A percentile compares a stretch with the other conserved stretches of the same genome.
Conservation (phyloP, 2,329 filamentous ascomycete genomes). For the Lecanicillium sp. region DNA sequence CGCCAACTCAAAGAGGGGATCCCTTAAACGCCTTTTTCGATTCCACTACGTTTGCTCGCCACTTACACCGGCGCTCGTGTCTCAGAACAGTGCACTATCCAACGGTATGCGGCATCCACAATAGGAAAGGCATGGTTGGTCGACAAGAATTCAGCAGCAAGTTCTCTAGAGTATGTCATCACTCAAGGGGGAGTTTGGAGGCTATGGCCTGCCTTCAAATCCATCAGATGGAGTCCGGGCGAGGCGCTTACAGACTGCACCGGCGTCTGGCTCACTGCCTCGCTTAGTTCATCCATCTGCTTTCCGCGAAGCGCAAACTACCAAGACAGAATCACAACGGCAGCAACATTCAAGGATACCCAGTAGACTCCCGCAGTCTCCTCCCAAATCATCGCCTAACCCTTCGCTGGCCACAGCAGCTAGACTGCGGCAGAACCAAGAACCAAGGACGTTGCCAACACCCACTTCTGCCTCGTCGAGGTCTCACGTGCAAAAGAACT, state of each 20-base stretch:
- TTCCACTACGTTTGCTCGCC: too few relatives aligned
- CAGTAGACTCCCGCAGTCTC: background rate
- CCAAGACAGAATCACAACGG: constrained; percentile 1
- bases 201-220: constrained; percentile 7
- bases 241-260: background rate
- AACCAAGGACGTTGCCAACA: constrained; percentile 35
- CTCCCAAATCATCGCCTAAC: background rate
- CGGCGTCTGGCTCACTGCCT: background rate
- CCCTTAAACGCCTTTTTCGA: too few relatives aligned
- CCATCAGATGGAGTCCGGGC: constrained; percentile 7
- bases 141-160: background rate
- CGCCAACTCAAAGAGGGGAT: too few relatives aligned
- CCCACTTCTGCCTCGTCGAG: constrained; percentile 24
- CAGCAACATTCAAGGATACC: constrained; percentile 5
- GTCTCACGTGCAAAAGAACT: constrained; percentile 22
- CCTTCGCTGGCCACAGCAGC: background rate
- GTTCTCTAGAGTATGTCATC: constrained; percentile 3
- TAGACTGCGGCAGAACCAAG: constrained; percentile 23
- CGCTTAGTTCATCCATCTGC: constrained; percentile 1
- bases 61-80: too few relatives aligned
- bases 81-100: too few relatives aligned
- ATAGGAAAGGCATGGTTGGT: constrained; percentile 3
- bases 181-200: constrained; percentile 8
- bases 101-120: constrained; percentile 2
- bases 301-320: background rate